Base-by-base conservation (phyloP, 139 green algal genomes). In the Ettlia oleoabundans region DNA sequence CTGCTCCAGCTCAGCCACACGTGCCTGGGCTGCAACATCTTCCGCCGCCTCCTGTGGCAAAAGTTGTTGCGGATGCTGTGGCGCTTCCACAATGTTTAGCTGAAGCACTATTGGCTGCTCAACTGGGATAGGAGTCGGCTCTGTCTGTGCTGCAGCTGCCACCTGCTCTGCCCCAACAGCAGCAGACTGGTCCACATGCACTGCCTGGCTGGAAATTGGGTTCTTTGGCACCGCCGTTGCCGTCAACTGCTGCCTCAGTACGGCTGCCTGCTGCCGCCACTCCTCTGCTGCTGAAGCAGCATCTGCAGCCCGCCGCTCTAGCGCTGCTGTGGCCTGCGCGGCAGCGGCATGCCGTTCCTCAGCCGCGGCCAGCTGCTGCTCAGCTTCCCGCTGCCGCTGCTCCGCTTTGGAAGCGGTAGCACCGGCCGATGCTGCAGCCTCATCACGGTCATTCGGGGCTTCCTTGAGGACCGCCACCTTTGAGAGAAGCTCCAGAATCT, bases 221-320 rank as follows among this genome's bases (percentile, higher is more conserved):
- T 8, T 42, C 13, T 70, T 10, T 4, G 32, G 63, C 22, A 19
- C 63, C 63, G 38, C 38, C 19, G 35, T 47, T 58, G 53, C 24
- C 37, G 41, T 53, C 53, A 80, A 53, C 74, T 80, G 53, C 40
- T 81, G 75, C 40, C 61, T 58, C 35, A 80, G 58, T n/a, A 81
- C 24, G n/a, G 58, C 73, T 2, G 73, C 73, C 73, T 80, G 73
- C 73, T 80, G 73, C 52, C 58, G 58, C 73, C 73, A 80, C 52
- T 80, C 73, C 5, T 64, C 75, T 61, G 58, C 75, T 35, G 73
- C 52, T 51, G 53, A 22, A 32, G 53, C 53, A 24, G n/a, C 13
- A 22, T 22, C 69, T 4, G 42, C 42, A 28, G n/a, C 28, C 42
- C 26, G 32, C 69, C 22, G 21, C 42, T n/a, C 32, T 3, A 55